Conservation (phyloP, 306 rosid genomes). For the Acacia confusa region DNA sequence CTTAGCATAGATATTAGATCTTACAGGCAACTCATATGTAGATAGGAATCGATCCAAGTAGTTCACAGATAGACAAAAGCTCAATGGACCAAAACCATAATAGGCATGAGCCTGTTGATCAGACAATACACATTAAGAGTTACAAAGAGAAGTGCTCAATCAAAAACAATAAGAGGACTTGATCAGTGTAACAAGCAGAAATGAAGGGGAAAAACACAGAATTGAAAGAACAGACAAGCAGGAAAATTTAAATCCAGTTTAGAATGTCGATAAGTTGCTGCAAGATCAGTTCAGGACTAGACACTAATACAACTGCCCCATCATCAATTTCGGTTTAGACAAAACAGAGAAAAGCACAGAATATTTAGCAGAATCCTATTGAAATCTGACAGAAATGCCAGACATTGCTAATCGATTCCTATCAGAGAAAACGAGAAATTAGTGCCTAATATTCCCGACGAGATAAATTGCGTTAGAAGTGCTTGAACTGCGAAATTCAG, state of each 20-base stretch:
- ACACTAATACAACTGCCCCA: neutral
- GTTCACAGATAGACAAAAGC: slow-evolving; percentile 73
- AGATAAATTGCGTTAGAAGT: slow-evolving; percentile 19
- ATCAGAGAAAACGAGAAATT: neutral
- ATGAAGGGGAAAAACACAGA: neutral
- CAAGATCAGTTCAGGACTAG: slow-evolving; percentile 15
- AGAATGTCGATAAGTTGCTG: slow-evolving; percentile 14
- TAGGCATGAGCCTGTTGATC: slow-evolving; percentile 75
- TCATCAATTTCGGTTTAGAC: slow-evolving; percentile 4
- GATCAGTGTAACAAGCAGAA: slow-evolving; percentile 16
- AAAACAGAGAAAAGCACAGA: slow-evolving; percentile 15
- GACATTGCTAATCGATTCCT: neutral
- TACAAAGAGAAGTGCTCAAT: slow-evolving; percentile 31
- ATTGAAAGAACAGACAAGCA: neutral
- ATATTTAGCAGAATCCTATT: slow-evolving; percentile 28
- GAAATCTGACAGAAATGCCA: slow-evolving; percentile 8
- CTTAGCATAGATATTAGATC: slow-evolving; percentile 30
- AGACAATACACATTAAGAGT: slow-evolving; percentile 35
- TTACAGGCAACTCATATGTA: slow-evolving; percentile 62
- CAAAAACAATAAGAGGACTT: slow-evolving; percentile 23
- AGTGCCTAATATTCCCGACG: slow-evolving; percentile 18
- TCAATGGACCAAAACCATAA: slow-evolving; percentile 70
- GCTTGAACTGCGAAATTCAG: neutral
- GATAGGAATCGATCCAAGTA: slow-evolving; percentile 96
- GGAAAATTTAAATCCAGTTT: slow-evolving; percentile 20